Evolutionary conservation across 257 asterid genomes (phyloP).

Genomic region (Cynanchum wilfordii): DNA sequence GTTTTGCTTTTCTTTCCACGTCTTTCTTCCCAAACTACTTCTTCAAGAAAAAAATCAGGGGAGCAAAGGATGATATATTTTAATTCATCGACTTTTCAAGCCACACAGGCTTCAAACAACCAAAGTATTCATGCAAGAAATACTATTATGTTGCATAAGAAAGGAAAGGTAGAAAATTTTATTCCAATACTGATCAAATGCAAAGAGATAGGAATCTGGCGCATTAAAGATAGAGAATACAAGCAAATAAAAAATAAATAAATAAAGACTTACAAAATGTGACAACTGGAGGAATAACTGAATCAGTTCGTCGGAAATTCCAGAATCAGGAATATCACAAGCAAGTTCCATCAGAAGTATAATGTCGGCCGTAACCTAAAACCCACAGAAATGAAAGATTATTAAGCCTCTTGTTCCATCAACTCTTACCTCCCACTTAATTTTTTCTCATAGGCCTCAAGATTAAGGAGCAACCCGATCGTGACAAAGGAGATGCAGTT

Average conservation of each 20-base stretch:
- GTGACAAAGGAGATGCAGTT: not conserved
- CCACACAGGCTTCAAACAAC: not conserved
- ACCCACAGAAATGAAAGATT: not conserved
- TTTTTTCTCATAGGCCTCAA: no score
- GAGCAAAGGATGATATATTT: not conserved
- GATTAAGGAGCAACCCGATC: slow-evolving; percentile 3
- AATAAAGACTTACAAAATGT: slow-evolving; percentile 13
- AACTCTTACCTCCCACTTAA: not conserved
- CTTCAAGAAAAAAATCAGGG: not conserved
- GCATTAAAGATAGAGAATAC: not conserved
- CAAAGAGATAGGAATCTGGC: not conserved
- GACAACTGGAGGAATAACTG: slow-evolving; percentile 15
- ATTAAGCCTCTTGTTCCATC: not conserved
- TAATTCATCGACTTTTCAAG: not conserved
- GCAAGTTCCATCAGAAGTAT: slow-evolving; percentile 66
- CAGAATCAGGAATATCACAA: slow-evolving; percentile 6
- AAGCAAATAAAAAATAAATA: not conserved
- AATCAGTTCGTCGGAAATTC: slow-evolving; percentile 15
- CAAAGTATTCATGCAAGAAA: not conserved
- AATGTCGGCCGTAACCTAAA: slow-evolving; percentile 63
- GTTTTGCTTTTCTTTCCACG: no score
- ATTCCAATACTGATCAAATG: not conserved
- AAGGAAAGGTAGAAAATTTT: not conserved
- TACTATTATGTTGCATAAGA: not conserved
- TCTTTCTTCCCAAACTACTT: not conserved